Percentiles rank a stretch among this genome's conserved stretches.
phyloP scores from a whole-genome alignment of 2,329 filamentous ascomycete genomes.

The Volutella citrinella region DNA sequence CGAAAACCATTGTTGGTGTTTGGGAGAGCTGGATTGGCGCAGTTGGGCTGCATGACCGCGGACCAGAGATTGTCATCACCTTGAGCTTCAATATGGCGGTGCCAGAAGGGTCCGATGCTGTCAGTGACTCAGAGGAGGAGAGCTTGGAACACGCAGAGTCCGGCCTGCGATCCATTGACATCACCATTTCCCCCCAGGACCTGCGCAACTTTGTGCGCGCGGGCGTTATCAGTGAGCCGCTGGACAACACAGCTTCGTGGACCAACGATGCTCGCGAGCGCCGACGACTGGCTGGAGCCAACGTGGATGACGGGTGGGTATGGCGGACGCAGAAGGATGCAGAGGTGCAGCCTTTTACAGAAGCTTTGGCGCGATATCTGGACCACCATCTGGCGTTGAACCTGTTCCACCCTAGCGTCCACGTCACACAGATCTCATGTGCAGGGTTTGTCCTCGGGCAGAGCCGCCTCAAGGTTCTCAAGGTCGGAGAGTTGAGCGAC shows the following conservation, averaged over 20 bases:
- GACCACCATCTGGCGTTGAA: constrained; percentile 52
- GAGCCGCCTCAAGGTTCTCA: constrained; percentile 47
- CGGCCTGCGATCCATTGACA: constrained; percentile 44
- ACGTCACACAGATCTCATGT: constrained; percentile 51
- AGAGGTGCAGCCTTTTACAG: constrained; percentile 40
- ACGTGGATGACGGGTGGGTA: constrained; percentile 51
- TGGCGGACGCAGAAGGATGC: constrained; percentile 36
- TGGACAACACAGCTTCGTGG: constrained; percentile 19
- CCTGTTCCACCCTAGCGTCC: constrained; percentile 53
- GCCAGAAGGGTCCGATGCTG: constrained; percentile 6
- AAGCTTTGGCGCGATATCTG: constrained; percentile 49
- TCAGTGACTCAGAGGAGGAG: constrained; percentile 15
- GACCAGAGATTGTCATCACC: constrained; percentile 46
- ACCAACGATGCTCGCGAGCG: constrained; percentile 35
- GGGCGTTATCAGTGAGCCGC: constrained; percentile 27
- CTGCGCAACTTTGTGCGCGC: constrained; percentile 43
- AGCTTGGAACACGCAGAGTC: constrained; percentile 14
- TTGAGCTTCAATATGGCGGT: constrained; percentile 48
- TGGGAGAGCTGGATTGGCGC: constrained; percentile 52
- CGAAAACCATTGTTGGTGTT: constrained; percentile 44
- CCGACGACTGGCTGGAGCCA: constrained; percentile 44
- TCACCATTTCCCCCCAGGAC: constrained; percentile 49
- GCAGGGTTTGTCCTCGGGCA: constrained; percentile 55
- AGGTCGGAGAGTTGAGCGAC: constrained; percentile 27
- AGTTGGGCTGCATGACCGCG: constrained; percentile 32